phyloP scores from a whole-genome alignment of 176 grass and related monocot genomes.

The Aechmea fasciata region DNA sequence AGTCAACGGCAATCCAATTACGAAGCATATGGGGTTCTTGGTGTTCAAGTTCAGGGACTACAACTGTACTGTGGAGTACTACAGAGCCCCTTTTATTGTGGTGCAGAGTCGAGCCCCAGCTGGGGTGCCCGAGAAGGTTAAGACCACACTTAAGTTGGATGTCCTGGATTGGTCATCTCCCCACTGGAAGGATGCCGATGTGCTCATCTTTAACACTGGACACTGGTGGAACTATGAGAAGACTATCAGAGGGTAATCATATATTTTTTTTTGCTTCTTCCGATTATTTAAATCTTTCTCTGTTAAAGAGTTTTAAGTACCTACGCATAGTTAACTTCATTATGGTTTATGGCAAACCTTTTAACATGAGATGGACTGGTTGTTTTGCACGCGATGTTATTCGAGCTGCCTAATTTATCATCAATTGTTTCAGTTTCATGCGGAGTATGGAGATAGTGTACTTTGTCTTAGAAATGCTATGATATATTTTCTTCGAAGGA shows the following conservation, averaged over 20 bases:
- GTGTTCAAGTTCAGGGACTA: constrained; percentile 79
- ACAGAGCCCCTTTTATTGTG: constrained; percentile 72
- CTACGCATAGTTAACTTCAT: not conserved
- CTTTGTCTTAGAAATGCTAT: no score
- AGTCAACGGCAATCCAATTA: constrained; percentile 36
- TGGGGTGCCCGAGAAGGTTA: constrained; percentile 37
- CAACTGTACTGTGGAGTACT: constrained; percentile 89
- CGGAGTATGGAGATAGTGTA: no score
- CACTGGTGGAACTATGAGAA: constrained; percentile 95
- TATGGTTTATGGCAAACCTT: not conserved
- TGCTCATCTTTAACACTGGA: constrained; percentile 75
- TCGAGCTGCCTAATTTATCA: no score
- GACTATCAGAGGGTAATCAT: constrained; percentile 60
- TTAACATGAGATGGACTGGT: no score
- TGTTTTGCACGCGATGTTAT: no score
- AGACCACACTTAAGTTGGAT: constrained; percentile 53
- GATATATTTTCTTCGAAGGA: no score
- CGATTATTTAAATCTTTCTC: not conserved
- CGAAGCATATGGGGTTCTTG: constrained; percentile 63
- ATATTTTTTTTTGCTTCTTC: not conserved
- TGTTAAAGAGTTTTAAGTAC: not conserved
- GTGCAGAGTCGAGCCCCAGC: constrained; percentile 43
- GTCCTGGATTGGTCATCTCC: constrained; percentile 65
- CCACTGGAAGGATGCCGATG: constrained; percentile 68
- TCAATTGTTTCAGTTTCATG: no score